Percentiles rank a stretch among this genome's conserved stretches.
phyloP scores from a whole-genome alignment of 192 early-diverging fungal species.

The Physocladia obscura region DNA sequence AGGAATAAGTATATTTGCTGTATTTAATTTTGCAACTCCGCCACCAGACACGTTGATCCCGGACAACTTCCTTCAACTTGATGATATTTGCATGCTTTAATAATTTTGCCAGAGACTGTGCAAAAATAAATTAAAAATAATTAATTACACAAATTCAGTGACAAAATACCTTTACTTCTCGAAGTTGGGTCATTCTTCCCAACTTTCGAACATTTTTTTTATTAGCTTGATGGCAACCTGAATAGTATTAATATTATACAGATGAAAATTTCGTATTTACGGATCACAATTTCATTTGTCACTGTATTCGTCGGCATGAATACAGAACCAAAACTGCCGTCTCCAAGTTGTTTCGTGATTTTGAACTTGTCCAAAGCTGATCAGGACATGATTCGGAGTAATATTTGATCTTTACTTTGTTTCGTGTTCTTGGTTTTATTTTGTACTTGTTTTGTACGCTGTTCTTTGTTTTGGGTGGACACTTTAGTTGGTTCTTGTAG shows the following conservation, averaged over 20 bases:
- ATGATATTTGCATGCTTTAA: conserved; percentile 84
- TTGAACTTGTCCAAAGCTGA: conserved; percentile 52
- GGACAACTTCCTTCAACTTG: conserved; percentile 78
- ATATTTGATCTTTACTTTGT: no score
- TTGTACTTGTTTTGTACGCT: no score
- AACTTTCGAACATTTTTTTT: conserved; percentile 77
- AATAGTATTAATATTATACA: not conserved
- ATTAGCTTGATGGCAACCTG: conserved; percentile 89
- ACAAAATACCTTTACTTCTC: conserved; percentile 73
- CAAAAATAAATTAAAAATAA: not conserved
- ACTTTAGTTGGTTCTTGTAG: no score
- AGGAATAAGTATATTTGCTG: conserved; percentile 46
- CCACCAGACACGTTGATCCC: conserved; percentile 36
- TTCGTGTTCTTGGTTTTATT: no score
- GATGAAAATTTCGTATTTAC: not conserved
- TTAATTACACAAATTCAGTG: no score
- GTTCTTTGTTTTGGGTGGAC: no score
- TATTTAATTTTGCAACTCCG: conserved; percentile 24
- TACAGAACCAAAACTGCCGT: conserved; percentile 83
- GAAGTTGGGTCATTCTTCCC: conserved; percentile 71
- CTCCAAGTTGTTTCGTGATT: conserved; percentile 70
- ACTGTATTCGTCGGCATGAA: conserved; percentile 62
- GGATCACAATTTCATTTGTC: conserved; percentile 67
- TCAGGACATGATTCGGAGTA: no score
- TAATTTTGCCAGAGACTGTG: conserved; percentile 68